phyloP scores from a whole-genome alignment of 768 basidiomycete genomes.

The Serendipita sp. region DNA sequence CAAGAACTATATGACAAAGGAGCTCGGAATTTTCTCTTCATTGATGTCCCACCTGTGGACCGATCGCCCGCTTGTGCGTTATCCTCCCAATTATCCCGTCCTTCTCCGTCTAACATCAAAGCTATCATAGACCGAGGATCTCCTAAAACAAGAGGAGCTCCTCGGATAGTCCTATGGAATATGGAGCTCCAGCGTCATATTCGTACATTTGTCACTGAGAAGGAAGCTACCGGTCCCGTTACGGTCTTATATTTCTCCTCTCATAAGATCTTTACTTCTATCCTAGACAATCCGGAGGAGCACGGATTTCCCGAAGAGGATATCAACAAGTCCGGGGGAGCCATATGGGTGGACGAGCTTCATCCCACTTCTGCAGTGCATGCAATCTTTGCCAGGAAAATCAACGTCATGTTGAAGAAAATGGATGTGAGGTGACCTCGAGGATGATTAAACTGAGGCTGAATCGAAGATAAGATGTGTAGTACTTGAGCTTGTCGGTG shows the following conservation, averaged over 20 bases:
- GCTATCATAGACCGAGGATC: not conserved
- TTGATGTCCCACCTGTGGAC: slow-evolving; percentile 41
- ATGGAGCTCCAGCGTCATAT: slow-evolving; percentile 19
- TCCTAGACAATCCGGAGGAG: slow-evolving; percentile 29
- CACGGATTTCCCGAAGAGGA: slow-evolving; percentile 26
- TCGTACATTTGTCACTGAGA: slow-evolving; percentile 22
- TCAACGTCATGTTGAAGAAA: not conserved
- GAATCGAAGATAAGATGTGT: too few species aligned
- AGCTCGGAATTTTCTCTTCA: slow-evolving; percentile 37
- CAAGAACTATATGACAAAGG: slow-evolving; percentile 33
- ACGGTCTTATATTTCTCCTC: slow-evolving; percentile 36
- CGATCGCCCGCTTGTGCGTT: slow-evolving; percentile 26
- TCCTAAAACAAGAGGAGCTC: not conserved
- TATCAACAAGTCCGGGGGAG: slow-evolving; percentile 20
- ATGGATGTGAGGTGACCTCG: not conserved
- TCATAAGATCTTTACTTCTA: slow-evolving; percentile 26
- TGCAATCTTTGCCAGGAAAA: slow-evolving; percentile 24
- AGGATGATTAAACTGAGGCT: not conserved
- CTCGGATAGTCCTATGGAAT: slow-evolving; percentile 30
- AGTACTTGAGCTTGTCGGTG: too few species aligned
- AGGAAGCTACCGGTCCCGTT: slow-evolving; percentile 21
- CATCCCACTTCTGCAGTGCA: slow-evolving; percentile 39
- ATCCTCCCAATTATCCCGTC: not conserved
- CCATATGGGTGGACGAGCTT: slow-evolving; percentile 35
- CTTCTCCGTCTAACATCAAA: not conserved